These are phyloP conservation scores for Oleoguttula mirabilis DNA, from an alignment of 495 filamentous ascomycete species.

Conservation along the genomic window DNA sequence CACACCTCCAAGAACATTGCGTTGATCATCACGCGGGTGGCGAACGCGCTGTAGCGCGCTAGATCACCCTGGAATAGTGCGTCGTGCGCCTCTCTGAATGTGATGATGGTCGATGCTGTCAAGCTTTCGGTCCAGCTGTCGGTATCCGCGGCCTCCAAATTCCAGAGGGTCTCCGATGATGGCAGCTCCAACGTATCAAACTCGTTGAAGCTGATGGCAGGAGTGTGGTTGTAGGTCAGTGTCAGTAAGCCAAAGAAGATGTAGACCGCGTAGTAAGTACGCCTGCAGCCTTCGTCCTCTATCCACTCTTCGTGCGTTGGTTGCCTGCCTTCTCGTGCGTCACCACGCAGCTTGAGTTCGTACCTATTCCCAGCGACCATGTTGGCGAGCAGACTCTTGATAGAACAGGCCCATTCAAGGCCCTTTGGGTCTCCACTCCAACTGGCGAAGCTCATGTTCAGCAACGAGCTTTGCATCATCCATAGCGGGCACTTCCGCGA, in stretches of 20 bases:
- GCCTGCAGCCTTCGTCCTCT: conserved; percentile 88
- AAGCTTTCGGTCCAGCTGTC: conserved; percentile 70
- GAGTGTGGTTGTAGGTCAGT: conserved; percentile 93
- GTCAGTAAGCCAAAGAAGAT: conserved; percentile 97
- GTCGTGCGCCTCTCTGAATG: conserved; percentile 87
- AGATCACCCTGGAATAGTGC: conserved; percentile 87
- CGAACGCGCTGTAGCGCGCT: conserved; percentile 90
- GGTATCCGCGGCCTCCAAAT: conserved; percentile 67
- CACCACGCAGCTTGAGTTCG: conserved; percentile 82
- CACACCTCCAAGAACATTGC: conserved; percentile 96
- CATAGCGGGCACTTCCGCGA: conserved; percentile 96
- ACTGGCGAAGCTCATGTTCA: conserved; percentile 99
- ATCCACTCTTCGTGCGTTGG: conserved; percentile 87
- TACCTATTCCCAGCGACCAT: conserved; percentile 98
- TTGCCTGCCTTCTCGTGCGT: conserved; percentile 65
- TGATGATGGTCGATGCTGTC: conserved; percentile 55
- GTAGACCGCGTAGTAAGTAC: conserved; percentile 98
- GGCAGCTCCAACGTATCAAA: conserved; percentile 88
- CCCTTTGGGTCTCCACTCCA: conserved; percentile 98
- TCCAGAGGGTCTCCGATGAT: conserved; percentile 91
- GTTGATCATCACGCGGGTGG: conserved; percentile 97
- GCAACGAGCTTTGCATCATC: conserved; percentile 89
- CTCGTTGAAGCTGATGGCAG: conserved; percentile 94
- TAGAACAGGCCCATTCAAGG: conserved; percentile 95
- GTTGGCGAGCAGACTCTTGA: conserved; percentile 93